Base-by-base conservation (phyloP, 2,329 filamentous ascomycete species). In the Ceratocystis variospora region DNA sequence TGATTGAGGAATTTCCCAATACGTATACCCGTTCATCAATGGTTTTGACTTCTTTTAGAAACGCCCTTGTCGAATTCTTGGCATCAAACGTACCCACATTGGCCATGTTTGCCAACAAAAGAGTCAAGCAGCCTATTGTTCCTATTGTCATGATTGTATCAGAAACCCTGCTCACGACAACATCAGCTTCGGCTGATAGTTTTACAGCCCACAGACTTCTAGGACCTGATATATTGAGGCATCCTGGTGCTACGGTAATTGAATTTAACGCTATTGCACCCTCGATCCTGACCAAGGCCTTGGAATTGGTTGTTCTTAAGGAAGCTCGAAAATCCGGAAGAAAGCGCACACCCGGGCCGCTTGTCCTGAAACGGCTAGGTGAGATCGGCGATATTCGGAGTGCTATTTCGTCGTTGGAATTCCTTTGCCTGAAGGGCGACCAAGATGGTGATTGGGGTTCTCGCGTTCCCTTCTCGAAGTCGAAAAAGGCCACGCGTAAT, bases 261-360 rank as follows among this genome's bases (percentile, higher is more conserved):
- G 92, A 96, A 70, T 99, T 97, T 77, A 99, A 99, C 72, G 83
- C 88, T 12, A 87, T 99, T 68, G 94, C 94, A 0, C 87, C 90
- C 0, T 94, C 93, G 0, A 83, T 93, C 53, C 82, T 99, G 71
- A 81, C 85, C 12, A 96, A 93, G 75, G 93, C 93, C 0, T 78
- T 99, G 3, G 88, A 94, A 66, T 75, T 89, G 1, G 81, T 96
- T 1, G 83, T 97, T 0, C 80, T 88, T 71, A 96, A 96, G 74
- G 92, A 97, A 75, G 87, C 91, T 0, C 81, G 87, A 17, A 85
- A 86, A 70, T 95, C 90, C 1, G 88, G 87, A 3, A 81, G 90
- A 63, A 83, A 82, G 66, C 86, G 83, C 66, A 89, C 88, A 0
- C 90, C 91, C 0, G 90, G 92, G 0, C 88, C 89, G 0, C 81